Evolutionary conservation across 495 filamentous ascomycete species (phyloP), one percentile per base, ranked within the genome.

Genomic region (Amphirosellinia nigrospora): DNA sequence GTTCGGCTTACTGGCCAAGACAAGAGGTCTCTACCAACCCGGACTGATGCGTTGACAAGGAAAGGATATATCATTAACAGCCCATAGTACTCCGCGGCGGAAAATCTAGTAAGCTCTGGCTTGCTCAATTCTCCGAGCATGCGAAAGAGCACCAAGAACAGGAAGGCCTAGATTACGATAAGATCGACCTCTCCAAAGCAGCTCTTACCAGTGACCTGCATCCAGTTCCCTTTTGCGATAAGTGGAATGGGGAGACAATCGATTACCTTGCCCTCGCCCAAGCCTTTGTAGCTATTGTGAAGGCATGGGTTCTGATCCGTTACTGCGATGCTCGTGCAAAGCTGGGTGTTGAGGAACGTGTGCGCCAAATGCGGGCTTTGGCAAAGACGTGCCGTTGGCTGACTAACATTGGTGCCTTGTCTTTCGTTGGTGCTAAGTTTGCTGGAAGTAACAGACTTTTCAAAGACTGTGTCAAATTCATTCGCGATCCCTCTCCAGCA

Each of bases 51-150:
- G 1, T 85, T 98, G 23, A 87, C 87, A 26, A 83, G 84, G 66
- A 92, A 91, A 74, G 95, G 94, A 10, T 96, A 97, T 77, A 93
- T 98, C 56, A 89, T 90, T 45, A 98, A 79, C 86, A 88, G 43
- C 85, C 87, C 0, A 84, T 94, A 6, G 84, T 93, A 38, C 84
- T 88, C 23, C 87, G 84, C 60, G 84, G 86, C 28, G 81, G 86
- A 48, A 88, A 89, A 61, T 96, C 94, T 0, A 95, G 91, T 78
- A 85, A 83, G 70, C 73, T 88, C 32, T 91, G 86, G 61, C 86
- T 94, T 38, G 74, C 79, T 21, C 76, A 79, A 34, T 77, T 81
- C 52, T 77, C 79, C 11, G 75, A 77, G 21, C 75, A 79, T 55
- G 75, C 75, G 13, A 75, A 73, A 63, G 77, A 77, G 38, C 67